phyloP scores from a whole-genome alignment of 768 basidiomycete genomes.

The Kondoa subrosea region DNA sequence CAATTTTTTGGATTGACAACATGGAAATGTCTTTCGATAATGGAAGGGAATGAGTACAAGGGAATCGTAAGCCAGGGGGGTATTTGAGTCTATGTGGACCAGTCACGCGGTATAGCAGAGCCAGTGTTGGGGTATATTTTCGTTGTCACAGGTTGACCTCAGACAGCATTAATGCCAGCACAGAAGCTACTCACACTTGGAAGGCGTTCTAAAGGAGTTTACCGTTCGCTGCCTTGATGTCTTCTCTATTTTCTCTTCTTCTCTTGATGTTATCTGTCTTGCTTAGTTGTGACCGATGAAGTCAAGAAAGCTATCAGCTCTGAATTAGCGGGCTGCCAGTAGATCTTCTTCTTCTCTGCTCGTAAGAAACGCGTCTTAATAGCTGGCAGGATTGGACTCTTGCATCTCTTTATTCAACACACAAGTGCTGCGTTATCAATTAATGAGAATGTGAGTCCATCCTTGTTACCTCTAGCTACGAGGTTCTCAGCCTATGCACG shows the following conservation, averaged over 20 bases:
- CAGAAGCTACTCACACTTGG: constrained; percentile 17
- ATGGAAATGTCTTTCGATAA: too few species aligned
- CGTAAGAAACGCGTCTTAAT: neutral
- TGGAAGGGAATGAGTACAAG: too few species aligned
- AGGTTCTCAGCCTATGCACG: neutral
- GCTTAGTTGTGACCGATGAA: constrained; percentile 16
- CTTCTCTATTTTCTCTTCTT: too few species aligned
- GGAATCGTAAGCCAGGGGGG: too few species aligned
- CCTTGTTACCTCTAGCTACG: neutral
- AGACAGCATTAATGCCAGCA: constrained; percentile 11
- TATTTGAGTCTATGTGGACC: too few species aligned
- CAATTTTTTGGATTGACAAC: neutral
- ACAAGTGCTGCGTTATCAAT: constrained; percentile 16
- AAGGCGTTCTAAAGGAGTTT: neutral
- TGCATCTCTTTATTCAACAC: constrained; percentile 22
- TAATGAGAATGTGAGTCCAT: constrained; percentile 16
- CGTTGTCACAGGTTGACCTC: neutral
- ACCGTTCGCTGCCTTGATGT: too few species aligned
- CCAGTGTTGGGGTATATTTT: too few species aligned
- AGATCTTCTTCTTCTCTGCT: neutral
- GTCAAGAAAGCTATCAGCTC: constrained; percentile 6
- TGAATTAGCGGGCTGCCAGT: constrained; percentile 12
- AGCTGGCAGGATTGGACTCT: constrained; percentile 3
- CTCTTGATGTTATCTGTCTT: too few species aligned
- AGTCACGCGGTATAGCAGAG: too few species aligned